Conservation (phyloP, 2,329 filamentous ascomycete genomes). For the Macrophomina phaseolina region DNA sequence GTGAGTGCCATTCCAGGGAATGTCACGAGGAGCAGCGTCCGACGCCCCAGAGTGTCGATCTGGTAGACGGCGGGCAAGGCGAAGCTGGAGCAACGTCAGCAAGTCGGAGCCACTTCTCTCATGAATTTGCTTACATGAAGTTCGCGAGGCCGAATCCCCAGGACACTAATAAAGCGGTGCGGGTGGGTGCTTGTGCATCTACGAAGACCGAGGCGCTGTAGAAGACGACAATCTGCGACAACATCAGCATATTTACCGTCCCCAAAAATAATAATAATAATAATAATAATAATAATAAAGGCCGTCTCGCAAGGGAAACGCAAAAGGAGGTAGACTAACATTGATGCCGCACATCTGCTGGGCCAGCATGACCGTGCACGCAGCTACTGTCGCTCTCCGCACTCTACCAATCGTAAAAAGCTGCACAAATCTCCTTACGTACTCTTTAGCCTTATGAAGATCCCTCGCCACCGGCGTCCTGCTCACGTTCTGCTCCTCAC, state of each 20-base stretch:
- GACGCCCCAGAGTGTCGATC: constrained; percentile 49
- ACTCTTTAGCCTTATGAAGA: constrained; percentile 20
- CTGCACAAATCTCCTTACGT: constrained; percentile 20
- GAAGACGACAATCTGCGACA: constrained; percentile 23
- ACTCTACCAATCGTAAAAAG: constrained; percentile 37
- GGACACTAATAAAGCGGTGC: constrained; percentile 44
- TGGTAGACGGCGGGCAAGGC: constrained; percentile 53
- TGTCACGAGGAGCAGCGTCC: constrained; percentile 51
- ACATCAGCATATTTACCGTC: background rate
- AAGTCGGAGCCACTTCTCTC: background rate
- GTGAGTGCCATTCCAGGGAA: constrained; percentile 57
- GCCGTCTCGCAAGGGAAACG: no score
- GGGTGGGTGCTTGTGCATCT: constrained; percentile 1
- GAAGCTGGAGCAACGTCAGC: constrained; percentile 33
- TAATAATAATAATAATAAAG: no score
- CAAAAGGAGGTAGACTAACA: constrained; percentile 34
- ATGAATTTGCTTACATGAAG: constrained; percentile 39
- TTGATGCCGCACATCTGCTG: constrained; percentile 40
- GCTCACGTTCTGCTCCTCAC: background rate
- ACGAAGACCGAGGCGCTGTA: constrained; percentile 14
- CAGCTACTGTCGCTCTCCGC: constrained; percentile 35
- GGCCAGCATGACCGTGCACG: constrained; percentile 41
- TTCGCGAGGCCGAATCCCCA: constrained; percentile 54
- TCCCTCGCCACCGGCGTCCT: constrained; percentile 16
- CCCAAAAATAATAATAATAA: constrained; percentile 28